phyloP scores from a whole-genome alignment of 129 eudicot genomes.

The Arctium lappa region DNA sequence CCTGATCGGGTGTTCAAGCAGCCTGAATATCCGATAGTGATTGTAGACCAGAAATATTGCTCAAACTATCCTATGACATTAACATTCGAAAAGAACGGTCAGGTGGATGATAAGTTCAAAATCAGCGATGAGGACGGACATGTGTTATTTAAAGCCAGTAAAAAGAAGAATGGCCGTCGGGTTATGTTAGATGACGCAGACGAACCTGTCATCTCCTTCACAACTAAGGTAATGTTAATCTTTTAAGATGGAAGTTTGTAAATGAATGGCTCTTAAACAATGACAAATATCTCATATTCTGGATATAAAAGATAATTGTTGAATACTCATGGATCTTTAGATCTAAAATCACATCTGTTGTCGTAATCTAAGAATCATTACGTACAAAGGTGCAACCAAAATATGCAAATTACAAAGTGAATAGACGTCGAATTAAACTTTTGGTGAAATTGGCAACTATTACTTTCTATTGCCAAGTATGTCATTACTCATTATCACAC shows the following conservation, averaged over 20 bases:
- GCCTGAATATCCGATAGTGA: conserved; percentile 34
- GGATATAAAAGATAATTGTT: background rate
- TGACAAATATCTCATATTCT: background rate
- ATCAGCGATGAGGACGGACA: conserved; percentile 31
- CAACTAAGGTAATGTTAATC: conserved; percentile 15
- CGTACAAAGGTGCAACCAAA: background rate
- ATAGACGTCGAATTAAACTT: no score
- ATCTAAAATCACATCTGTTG: background rate
- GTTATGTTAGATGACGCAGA: conserved; percentile 26
- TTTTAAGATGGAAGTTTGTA: background rate
- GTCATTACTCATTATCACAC: no score
- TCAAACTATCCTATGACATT: conserved; percentile 28
- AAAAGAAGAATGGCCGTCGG: conserved; percentile 29
- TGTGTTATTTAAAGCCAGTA: conserved; percentile 19
- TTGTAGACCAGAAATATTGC: conserved; percentile 39
- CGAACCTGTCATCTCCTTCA: conserved; percentile 26
- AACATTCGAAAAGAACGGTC: conserved; percentile 24
- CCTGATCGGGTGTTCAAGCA: conserved; percentile 29
- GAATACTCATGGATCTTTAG: background rate
- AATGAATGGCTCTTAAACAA: background rate
- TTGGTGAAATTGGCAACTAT: no score
- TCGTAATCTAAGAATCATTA: background rate
- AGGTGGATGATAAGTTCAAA: conserved; percentile 29
- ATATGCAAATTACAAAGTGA: background rate
- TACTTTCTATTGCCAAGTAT: background rate